These are phyloP conservation scores for Kondoa subrosea DNA, from an alignment of 768 basidiomycete genomes.

Conservation along the genomic window DNA sequence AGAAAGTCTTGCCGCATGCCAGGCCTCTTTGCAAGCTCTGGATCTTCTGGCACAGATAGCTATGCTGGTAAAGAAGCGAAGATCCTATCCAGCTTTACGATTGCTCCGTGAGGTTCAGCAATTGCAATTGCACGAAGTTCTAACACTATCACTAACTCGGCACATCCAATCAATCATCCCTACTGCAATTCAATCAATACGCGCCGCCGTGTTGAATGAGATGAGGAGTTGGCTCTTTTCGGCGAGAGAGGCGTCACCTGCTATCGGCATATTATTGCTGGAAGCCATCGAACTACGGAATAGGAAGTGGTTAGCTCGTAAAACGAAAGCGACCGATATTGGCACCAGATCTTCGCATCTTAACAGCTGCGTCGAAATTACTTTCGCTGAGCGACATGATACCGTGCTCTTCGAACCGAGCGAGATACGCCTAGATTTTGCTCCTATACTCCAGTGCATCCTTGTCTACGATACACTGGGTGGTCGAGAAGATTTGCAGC, in stretches of 20 bases:
- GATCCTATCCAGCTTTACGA: conserved; percentile 74
- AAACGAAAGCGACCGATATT: conserved; percentile 63
- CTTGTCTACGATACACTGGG: conserved; percentile 88
- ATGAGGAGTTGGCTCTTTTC: conserved; percentile 95
- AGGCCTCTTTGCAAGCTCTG: conserved; percentile 76
- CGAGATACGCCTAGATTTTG: conserved; percentile 73
- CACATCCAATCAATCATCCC: conserved; percentile 82
- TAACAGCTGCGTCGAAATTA: conserved; percentile 49
- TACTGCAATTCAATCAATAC: conserved; percentile 70
- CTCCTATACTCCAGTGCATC: conserved; percentile 86
- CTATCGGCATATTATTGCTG: conserved; percentile 69
- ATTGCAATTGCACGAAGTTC: conserved; percentile 54
- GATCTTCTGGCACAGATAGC: conserved; percentile 85
- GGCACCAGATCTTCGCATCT: conserved; percentile 17
- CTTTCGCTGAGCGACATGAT: conserved; percentile 68
- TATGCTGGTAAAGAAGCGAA: conserved; percentile 79
- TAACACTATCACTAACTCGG: conserved; percentile 87
- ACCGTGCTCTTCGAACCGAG: conserved; percentile 76
- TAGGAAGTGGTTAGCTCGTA: conserved; percentile 58
- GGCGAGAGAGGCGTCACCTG: conserved; percentile 68
- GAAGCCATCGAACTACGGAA: conserved; percentile 75
- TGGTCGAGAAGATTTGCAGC: conserved; percentile 72
- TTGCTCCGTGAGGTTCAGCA: conserved; percentile 84
- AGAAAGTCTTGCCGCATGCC: conserved; percentile 87
- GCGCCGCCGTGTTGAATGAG: conserved; percentile 81